These are phyloP conservation scores for Cicer pinnatifidum DNA, from an alignment of 306 rosid species.

Conservation along the genomic window DNA sequence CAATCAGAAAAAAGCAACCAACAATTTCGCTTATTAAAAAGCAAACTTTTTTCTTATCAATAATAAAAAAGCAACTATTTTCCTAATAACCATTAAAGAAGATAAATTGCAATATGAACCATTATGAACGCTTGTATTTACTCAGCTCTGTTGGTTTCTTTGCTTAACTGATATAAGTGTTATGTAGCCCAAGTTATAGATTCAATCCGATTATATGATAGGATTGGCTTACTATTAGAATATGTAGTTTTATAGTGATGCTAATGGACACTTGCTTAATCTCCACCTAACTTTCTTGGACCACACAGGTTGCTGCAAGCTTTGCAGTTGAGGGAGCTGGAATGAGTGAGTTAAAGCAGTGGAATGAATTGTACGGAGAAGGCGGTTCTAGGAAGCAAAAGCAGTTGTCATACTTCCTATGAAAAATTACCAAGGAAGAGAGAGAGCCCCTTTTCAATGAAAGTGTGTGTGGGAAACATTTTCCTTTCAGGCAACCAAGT, in stretches of 20 bases:
- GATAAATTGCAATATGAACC: no score
- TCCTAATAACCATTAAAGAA: no score
- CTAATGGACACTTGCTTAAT: constrained; percentile 5
- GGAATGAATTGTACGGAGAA: constrained; percentile 90
- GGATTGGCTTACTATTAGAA: not conserved
- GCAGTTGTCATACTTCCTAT: constrained; percentile 82
- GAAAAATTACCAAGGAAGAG: constrained; percentile 27
- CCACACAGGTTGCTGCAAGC: constrained; percentile 80
- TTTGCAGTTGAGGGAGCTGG: constrained; percentile 83
- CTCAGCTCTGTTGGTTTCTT: not conserved
- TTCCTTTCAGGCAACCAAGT: constrained; percentile 20
- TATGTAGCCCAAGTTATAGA: not conserved
- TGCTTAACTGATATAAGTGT: not conserved
- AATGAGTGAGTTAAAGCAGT: constrained; percentile 87
- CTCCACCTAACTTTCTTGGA: constrained; percentile 27
- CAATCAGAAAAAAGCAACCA: no score
- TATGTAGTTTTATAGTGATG: not conserved
- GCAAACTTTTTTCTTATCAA: no score
- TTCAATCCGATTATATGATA: not conserved
- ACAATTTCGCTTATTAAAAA: no score
- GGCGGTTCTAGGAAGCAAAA: constrained; percentile 92
- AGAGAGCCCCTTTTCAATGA: not conserved
- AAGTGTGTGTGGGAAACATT: not conserved
- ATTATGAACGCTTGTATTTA: no score
- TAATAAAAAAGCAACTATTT: no score